phyloP scores from a whole-genome alignment of 1,284 basidiomycete genomes.

The Trichosporon asahii region DNA sequence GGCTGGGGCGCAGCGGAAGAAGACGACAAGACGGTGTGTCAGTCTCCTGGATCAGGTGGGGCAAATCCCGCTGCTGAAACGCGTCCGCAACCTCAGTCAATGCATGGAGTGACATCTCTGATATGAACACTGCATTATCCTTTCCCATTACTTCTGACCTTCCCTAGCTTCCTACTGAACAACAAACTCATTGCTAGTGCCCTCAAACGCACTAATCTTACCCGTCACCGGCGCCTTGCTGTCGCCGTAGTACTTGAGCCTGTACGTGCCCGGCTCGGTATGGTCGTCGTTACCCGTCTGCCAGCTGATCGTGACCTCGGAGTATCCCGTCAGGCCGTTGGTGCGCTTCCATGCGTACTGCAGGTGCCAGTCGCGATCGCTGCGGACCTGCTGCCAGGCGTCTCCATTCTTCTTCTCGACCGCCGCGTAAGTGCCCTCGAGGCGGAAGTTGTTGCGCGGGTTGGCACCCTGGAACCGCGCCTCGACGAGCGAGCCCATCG shows the following conservation, averaged over 20 bases:
- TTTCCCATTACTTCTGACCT: background rate
- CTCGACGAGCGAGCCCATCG: background rate
- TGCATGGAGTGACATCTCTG: background rate
- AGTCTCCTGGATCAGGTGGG: no score
- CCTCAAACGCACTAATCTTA: slow-evolving; percentile 15
- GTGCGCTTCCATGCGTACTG: slow-evolving; percentile 18
- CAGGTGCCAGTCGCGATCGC: slow-evolving; percentile 20
- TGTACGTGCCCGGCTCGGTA: slow-evolving; percentile 14
- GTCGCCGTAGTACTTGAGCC: slow-evolving; percentile 21
- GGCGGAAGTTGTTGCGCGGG: slow-evolving; percentile 25
- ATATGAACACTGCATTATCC: background rate
- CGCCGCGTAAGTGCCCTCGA: slow-evolving; percentile 20
- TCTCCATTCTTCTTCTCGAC: slow-evolving; percentile 17
- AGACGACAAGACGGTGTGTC: no score
- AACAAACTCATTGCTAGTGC: background rate
- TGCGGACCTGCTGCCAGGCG: slow-evolving; percentile 15
- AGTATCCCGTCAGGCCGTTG: slow-evolving; percentile 1
- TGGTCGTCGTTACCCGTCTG: slow-evolving; percentile 14
- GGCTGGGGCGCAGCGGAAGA: no score
- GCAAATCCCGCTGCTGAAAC: no score
- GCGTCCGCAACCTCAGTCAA: background rate
- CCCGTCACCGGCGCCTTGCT: slow-evolving; percentile 13
- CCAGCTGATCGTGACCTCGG: slow-evolving; percentile 17
- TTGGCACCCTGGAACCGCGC: slow-evolving; percentile 19
- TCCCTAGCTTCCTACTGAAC: background rate